Evolutionary conservation across 768 basidiomycete genomes (phyloP).

Genomic region (Pisolithus sp.): DNA sequence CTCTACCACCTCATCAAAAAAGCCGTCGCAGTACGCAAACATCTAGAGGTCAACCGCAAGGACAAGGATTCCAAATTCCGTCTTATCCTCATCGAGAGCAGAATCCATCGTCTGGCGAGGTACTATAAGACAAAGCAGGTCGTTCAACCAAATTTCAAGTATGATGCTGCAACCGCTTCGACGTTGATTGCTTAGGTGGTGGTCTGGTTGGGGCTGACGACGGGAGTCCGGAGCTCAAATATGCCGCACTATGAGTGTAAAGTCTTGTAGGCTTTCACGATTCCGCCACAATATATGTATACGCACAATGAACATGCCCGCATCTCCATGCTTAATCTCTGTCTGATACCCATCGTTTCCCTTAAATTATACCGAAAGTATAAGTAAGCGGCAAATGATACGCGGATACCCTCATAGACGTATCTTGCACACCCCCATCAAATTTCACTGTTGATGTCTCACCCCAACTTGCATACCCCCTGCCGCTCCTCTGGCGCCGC

Average conservation of each 20-base stretch:
- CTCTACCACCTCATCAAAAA: slow-evolving; percentile 99
- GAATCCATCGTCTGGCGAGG: slow-evolving; percentile 95
- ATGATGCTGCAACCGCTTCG: slow-evolving; percentile 92
- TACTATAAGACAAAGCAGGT: slow-evolving; percentile 99
- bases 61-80: slow-evolving; percentile 98
- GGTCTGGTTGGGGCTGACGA: neutral
- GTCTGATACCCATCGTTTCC: no score
- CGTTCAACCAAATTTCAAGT: slow-evolving; percentile 97
- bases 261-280: neutral
- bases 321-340: neutral
- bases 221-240: no score
- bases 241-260: neutral
- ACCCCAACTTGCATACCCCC: no score
- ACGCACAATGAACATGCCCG: slow-evolving; percentile 1
- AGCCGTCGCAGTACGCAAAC: slow-evolving; percentile 98
- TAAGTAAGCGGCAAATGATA: no score
- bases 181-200: slow-evolving; percentile 70
- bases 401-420: no score
- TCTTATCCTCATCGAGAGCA: slow-evolving; percentile 97
- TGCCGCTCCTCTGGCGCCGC: no score
- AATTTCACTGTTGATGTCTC: no score
- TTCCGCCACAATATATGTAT: neutral
- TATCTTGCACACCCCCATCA: no score
- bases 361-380: no score
- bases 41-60: slow-evolving; percentile 95